These are phyloP conservation scores for Globisporangium middletonii DNA, from an alignment of 352 stramenopile species.

Conservation along the genomic window DNA sequence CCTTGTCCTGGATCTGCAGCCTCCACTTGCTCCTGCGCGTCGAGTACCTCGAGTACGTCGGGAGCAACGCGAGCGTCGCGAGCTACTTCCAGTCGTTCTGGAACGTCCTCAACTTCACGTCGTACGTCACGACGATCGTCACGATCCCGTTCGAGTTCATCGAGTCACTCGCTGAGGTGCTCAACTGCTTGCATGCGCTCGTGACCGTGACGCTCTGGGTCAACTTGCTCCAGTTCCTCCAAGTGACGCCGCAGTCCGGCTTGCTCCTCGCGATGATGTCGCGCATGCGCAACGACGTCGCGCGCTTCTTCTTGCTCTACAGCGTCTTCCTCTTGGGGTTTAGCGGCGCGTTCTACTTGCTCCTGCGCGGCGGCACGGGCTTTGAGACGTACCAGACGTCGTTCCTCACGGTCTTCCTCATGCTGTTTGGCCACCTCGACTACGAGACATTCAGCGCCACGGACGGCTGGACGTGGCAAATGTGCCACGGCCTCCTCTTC, in stretches of 20 bases:
- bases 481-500: constrained; percentile 13
- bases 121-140: constrained; percentile 40
- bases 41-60: constrained; percentile 38
- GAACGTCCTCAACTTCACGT: constrained; percentile 54
- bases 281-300: constrained; percentile 63
- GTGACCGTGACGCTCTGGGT: constrained; percentile 64
- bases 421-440: constrained; percentile 61
- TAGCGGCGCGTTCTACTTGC: constrained; percentile 63
- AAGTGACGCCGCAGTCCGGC: constrained; percentile 46
- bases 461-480: constrained; percentile 10
- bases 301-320: constrained; percentile 65
- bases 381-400: constrained; percentile 50
- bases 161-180: constrained; percentile 20
- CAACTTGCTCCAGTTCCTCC: constrained; percentile 65
- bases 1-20: constrained; percentile 43
- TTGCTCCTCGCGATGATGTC: constrained; percentile 79
- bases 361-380: constrained; percentile 45
- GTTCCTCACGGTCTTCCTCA: constrained; percentile 71
- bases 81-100: constrained; percentile 60
- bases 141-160: constrained; percentile 54
- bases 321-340: constrained; percentile 64
- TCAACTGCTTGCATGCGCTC: constrained; percentile 45
- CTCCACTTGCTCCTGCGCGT: constrained; percentile 47
- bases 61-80: constrained; percentile 8
- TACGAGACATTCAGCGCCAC: constrained; percentile 11